phyloP scores from a whole-genome alignment of 768 basidiomycete species.

The Filobasidium floriforme region DNA sequence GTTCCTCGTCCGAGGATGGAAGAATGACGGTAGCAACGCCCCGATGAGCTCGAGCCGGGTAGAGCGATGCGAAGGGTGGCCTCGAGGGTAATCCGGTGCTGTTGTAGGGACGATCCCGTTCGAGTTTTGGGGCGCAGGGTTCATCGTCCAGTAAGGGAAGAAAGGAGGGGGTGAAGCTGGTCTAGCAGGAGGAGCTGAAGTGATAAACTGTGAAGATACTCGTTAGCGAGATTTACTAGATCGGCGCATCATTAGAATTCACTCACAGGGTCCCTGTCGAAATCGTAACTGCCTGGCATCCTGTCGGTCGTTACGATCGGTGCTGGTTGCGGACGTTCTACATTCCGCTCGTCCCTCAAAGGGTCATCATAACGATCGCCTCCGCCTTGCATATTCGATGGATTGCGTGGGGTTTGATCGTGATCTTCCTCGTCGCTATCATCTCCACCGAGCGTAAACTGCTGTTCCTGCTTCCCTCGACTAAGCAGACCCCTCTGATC shows the following conservation, averaged over 20 bases:
- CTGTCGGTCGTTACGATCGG: not conserved
- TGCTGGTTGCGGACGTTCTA: not conserved
- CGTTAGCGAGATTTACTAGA: not conserved
- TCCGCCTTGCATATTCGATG: constrained; percentile 25
- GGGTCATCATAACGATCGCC: constrained; percentile 20
- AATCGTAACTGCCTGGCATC: constrained; percentile 43
- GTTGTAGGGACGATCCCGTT: constrained; percentile 39
- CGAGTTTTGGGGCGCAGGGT: constrained; percentile 41
- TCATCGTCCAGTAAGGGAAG: constrained; percentile 35
- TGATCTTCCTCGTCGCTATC: constrained; percentile 7
- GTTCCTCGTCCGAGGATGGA: constrained; percentile 4
- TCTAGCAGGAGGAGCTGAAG: constrained; percentile 24
- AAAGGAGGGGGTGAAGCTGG: constrained; percentile 40
- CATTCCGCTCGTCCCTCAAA: constrained; percentile 20
- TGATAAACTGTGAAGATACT: constrained; percentile 29
- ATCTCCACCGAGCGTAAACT: constrained; percentile 4
- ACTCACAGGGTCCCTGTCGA: constrained; percentile 43
- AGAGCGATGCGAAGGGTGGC: constrained; percentile 45
- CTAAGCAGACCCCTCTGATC: constrained; percentile 24
- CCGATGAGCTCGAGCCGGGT: constrained; percentile 20
- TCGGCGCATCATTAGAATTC: not conserved
- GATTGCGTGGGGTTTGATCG: constrained; percentile 16
- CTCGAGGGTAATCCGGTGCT: constrained; percentile 48
- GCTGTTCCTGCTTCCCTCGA: not conserved
- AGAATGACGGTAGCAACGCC: constrained; percentile 58